These are phyloP conservation scores for Kandelia obovata DNA, from an alignment of 345 rosid species.

Conservation along the genomic window DNA sequence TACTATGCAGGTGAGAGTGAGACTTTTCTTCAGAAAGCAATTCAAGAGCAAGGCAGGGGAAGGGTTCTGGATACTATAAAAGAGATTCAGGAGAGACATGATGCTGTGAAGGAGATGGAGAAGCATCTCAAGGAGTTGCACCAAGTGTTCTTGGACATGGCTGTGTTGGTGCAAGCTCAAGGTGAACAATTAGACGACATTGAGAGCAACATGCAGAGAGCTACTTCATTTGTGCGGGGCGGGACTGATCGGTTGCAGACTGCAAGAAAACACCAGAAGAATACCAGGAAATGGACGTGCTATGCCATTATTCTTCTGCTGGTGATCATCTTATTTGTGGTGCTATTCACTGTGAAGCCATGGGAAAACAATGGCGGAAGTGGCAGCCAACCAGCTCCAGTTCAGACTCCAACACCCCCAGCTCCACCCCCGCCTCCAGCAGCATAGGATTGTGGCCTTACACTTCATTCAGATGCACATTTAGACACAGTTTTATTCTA, in stretches of 20 bases:
- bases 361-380: slow-evolving; percentile 42
- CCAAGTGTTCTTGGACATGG: slow-evolving; percentile 89
- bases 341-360: slow-evolving; percentile 53
- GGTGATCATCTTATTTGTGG: slow-evolving; percentile 54
- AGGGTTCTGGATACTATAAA: slow-evolving; percentile 63
- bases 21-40: slow-evolving; percentile 79
- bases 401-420: slow-evolving; percentile 1
- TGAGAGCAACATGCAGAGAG: slow-evolving; percentile 72
- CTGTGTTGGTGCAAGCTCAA: slow-evolving; percentile 70
- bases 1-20: slow-evolving; percentile 73
- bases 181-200: slow-evolving; percentile 78
- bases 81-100: slow-evolving; percentile 89
- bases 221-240: slow-evolving; percentile 59
- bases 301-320: slow-evolving; percentile 54
- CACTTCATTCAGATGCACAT: background rate
- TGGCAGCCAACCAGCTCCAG: slow-evolving; percentile 20
- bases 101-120: slow-evolving; percentile 75
- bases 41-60: slow-evolving; percentile 90
- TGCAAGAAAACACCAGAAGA: slow-evolving; percentile 69
- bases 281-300: slow-evolving; percentile 78
- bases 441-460: background rate
- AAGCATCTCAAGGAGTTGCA: slow-evolving; percentile 76
- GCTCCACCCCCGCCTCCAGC: background rate
- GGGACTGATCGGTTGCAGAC: slow-evolving; percentile 54
- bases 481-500: background rate